A percentile compares a stretch with the other conserved stretches of the same genome.
These are phyloP conservation scores for Naganishia friedmannii DNA, from an alignment of 768 basidiomycete species.

Conservation along the genomic window DNA sequence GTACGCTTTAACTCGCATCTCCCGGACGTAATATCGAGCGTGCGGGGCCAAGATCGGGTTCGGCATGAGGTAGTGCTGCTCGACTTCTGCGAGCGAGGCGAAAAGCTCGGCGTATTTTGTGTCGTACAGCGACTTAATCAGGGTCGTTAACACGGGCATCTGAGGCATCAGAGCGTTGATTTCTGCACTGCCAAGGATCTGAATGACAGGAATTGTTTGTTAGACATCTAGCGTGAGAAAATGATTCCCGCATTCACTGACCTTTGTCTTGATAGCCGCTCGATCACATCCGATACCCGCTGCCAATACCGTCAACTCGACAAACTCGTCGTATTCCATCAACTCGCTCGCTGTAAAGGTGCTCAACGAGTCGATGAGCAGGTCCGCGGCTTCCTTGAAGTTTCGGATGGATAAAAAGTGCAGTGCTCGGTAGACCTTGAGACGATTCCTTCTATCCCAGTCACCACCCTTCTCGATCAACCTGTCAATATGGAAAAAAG, in stretches of 20 bases:
- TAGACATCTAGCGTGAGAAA: background rate
- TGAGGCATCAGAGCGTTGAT: conserved; percentile 80
- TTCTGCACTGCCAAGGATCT: conserved; percentile 84
- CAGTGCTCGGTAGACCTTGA: conserved; percentile 91
- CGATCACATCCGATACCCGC: conserved; percentile 71
- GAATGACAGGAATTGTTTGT: conserved; percentile 1
- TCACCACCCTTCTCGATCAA: conserved; percentile 93
- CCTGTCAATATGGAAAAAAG: conserved; percentile 53
- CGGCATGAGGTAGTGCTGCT: conserved; percentile 80
- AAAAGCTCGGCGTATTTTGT: conserved; percentile 96
- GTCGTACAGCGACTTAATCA: conserved; percentile 82
- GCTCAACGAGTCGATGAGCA: conserved; percentile 83
- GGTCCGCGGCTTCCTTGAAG: conserved; percentile 78
- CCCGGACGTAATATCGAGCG: conserved; percentile 82
- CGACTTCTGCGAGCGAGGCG: conserved; percentile 79
- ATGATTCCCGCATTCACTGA: conserved; percentile 43
- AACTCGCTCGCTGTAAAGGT: conserved; percentile 94
- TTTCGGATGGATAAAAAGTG: conserved; percentile 84
- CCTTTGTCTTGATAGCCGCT: conserved; percentile 89
- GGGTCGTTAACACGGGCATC: conserved; percentile 74
- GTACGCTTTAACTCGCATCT: conserved; percentile 94
- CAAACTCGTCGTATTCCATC: conserved; percentile 82
- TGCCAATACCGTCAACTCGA: conserved; percentile 76
- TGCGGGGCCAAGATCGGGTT: conserved; percentile 82
- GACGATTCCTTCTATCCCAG: conserved; percentile 93